Evolutionary conservation across 2,329 filamentous ascomycete species (phyloP).

Genomic region (Aspergillus bombycis): DNA sequence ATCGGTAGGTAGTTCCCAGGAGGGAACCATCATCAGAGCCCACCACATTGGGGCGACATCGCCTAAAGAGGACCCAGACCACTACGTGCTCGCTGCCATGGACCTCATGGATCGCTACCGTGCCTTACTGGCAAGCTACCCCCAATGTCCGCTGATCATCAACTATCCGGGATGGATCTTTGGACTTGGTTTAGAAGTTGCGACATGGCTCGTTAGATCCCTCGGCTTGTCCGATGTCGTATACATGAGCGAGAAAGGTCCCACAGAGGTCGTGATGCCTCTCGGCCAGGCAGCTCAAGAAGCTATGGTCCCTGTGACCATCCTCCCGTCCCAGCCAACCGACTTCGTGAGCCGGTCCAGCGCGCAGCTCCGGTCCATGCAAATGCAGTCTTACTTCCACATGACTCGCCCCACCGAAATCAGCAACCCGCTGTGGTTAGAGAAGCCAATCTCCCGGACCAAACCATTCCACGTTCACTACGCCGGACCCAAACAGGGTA

Average conservation of each 20-base stretch:
- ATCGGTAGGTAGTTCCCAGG: conserved; percentile 34
- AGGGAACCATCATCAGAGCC: conserved; percentile 49
- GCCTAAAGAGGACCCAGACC: conserved; percentile 60
- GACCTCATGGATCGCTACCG: conserved; percentile 57
- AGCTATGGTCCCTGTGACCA: conserved; percentile 44
- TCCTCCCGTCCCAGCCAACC: conserved; percentile 50
- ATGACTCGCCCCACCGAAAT: conserved; percentile 33
- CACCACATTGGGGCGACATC: conserved; percentile 58
- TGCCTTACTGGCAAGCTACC: conserved; percentile 42
- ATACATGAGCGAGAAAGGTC: conserved; percentile 56
- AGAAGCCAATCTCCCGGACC: conserved; percentile 48
- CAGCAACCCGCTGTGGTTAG: conserved; percentile 47
- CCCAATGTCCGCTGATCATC: conserved; percentile 56
- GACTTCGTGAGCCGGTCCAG: conserved; percentile 52
- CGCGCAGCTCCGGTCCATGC: conserved; percentile 59
- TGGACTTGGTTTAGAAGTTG: conserved; percentile 54
- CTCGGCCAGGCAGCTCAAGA: conserved; percentile 45
- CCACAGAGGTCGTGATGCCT: conserved; percentile 46
- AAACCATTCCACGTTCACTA: conserved; percentile 56
- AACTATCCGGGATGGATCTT: conserved; percentile 62
- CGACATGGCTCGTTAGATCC: conserved; percentile 50
- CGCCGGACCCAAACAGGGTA: conserved; percentile 45
- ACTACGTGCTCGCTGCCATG: conserved; percentile 56
- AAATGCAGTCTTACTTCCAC: conserved; percentile 66
- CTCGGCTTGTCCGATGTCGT: conserved; percentile 56